A percentile compares a stretch with the other conserved stretches of the same genome.
These are phyloP conservation scores for Coemansia sp. DNA, from an alignment of 192 early-diverging fungal species.

Conservation along the genomic window DNA sequence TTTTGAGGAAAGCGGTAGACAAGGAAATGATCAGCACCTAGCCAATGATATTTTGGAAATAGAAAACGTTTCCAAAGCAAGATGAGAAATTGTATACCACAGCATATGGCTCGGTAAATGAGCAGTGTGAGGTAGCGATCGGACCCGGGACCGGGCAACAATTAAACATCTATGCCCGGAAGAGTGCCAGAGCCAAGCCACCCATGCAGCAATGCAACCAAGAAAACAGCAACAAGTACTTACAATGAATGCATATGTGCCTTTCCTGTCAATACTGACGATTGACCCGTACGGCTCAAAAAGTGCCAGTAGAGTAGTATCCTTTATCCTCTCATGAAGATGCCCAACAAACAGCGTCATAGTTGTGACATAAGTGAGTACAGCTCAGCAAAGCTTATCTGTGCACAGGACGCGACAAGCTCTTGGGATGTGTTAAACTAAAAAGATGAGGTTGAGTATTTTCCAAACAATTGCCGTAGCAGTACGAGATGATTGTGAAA, in stretches of 20 bases:
- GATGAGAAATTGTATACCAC: no score
- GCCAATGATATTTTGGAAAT: no score
- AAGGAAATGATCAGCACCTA: no score
- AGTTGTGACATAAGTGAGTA: neutral
- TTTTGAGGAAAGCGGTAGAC: no score
- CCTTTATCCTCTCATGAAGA: conserved; percentile 32
- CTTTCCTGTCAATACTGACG: conserved; percentile 29
- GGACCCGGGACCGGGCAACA: neutral
- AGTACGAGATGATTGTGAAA: no score
- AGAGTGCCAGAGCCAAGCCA: neutral
- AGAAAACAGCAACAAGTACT: no score
- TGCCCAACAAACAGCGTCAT: conserved; percentile 50
- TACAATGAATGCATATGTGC: conserved; percentile 47
- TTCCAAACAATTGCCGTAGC: no score
- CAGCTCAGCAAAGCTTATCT: no score
- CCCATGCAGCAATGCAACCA: neutral
- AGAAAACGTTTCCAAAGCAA: no score
- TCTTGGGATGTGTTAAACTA: neutral
- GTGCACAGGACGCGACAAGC: neutral
- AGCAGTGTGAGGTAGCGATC: conserved; percentile 1
- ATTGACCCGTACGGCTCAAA: conserved; percentile 30
- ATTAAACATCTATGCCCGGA: neutral
- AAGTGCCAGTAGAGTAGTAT: conserved; percentile 18
- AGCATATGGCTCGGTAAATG: no score
- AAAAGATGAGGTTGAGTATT: neutral